Evolutionary conservation across 139 green algal species (phyloP).

Genomic region (Auxenochlorella pyrenoidosa): DNA sequence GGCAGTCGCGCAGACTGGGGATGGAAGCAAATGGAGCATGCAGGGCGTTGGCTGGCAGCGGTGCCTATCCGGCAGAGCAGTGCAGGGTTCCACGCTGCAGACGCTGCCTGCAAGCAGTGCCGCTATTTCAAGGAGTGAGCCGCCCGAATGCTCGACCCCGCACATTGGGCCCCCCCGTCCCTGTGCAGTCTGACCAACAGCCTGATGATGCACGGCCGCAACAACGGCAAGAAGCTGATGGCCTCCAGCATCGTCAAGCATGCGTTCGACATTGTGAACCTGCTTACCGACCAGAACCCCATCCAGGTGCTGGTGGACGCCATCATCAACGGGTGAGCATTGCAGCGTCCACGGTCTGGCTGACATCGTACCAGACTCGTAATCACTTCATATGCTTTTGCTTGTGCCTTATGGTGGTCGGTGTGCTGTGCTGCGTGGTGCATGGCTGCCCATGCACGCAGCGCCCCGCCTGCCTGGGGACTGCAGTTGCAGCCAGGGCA

Average conservation of each 20-base stretch:
- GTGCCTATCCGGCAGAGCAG: no score
- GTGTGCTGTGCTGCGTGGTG: not conserved
- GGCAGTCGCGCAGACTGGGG: no score
- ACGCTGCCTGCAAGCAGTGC: not conserved
- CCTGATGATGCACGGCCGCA: constrained; percentile 99
- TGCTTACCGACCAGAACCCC: constrained; percentile 99
- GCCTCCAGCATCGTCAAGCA: constrained; percentile 98
- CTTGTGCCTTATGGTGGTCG: no score
- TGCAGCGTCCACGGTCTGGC: not conserved
- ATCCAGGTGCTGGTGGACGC: constrained; percentile 98
- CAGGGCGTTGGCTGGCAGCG: not conserved
- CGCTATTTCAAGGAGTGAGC: no score
- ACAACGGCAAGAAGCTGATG: constrained; percentile 99
- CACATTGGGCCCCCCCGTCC: no score
- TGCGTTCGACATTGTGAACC: constrained; percentile 98
- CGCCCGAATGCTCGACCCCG: no score
- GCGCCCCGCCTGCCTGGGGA: not conserved
- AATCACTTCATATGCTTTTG: no score
- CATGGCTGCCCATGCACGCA: not conserved
- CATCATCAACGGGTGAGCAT: constrained; percentile 96
- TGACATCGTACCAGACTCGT: not conserved
- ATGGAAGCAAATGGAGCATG: no score
- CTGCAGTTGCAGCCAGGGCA: no score
- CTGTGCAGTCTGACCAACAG: constrained; percentile 86
- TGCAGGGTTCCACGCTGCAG: not conserved